Evolutionary conservation across 805 yeast genomes (phyloP).

Genomic region (Metschnikowia aberdeeniae): DNA sequence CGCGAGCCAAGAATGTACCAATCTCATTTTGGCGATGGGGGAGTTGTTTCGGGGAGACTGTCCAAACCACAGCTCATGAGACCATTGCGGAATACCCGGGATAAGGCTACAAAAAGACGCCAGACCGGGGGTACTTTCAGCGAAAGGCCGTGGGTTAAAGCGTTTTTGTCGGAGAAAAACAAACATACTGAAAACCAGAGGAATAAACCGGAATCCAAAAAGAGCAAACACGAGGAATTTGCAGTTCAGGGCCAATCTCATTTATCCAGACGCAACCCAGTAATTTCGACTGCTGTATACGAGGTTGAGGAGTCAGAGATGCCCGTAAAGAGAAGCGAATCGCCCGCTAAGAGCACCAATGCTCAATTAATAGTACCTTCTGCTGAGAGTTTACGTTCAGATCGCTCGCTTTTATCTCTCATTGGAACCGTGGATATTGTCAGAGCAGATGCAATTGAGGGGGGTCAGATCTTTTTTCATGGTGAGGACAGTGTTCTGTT

Average conservation of each 20-base stretch:
- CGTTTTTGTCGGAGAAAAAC: not conserved
- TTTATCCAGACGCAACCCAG: constrained; percentile 22
- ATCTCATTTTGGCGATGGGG: not conserved
- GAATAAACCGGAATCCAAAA: not conserved
- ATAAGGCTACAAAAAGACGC: not conserved
- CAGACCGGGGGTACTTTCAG: not conserved
- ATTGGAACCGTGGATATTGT: constrained; percentile 6
- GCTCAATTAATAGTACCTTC: constrained; percentile 9
- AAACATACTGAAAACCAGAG: not conserved
- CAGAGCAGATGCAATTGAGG: constrained; percentile 8
- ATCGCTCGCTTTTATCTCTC: constrained; percentile 3
- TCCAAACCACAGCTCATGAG: not conserved
- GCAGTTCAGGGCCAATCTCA: not conserved
- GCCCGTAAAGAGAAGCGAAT: constrained; percentile 17
- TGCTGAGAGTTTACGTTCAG: constrained; percentile 5
- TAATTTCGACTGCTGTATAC: constrained; percentile 25
- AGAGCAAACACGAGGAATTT: not conserved
- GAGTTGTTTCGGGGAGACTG: not conserved
- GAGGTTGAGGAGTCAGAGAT: constrained; percentile 30
- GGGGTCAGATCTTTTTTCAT: constrained; percentile 13
- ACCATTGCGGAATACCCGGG: not conserved
- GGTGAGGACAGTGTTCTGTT: constrained; percentile 8
- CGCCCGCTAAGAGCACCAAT: not conserved
- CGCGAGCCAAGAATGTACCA: not conserved
- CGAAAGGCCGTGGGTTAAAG: not conserved